A percentile compares a stretch with the other conserved stretches of the same genome.
These are phyloP conservation scores for Ambrosia artemisiifolia DNA, from an alignment of 129 eudicot genomes.

Conservation along the genomic window DNA sequence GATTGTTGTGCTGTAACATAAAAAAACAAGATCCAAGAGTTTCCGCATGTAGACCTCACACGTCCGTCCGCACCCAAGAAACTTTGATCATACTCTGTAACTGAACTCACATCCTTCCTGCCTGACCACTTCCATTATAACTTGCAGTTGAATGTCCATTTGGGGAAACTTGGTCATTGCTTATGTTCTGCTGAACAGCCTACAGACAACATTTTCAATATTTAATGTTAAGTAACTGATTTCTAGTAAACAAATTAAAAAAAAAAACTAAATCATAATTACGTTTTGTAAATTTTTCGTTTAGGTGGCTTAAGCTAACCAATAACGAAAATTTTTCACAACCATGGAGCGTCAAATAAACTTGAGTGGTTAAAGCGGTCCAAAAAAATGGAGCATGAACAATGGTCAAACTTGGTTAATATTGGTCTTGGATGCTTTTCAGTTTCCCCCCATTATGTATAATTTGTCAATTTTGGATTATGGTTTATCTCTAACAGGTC, in stretches of 20 bases:
- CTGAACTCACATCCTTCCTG: slow-evolving; percentile 25
- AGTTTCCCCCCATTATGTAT: too few species aligned
- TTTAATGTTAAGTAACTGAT: neutral
- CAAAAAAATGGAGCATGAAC: neutral
- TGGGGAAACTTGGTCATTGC: slow-evolving; percentile 43
- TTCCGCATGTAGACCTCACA: neutral
- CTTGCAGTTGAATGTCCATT: slow-evolving; percentile 32
- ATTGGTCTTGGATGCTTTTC: neutral
- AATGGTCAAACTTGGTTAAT: neutral
- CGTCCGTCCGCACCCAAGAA: neutral
- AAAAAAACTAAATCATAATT: neutral
- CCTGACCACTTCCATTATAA: slow-evolving; percentile 17
- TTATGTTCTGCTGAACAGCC: slow-evolving; percentile 83
- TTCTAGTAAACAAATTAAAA: neutral
- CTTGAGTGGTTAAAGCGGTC: neutral
- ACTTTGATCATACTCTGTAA: neutral
- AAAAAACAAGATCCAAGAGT: slow-evolving; percentile 8
- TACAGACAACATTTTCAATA: slow-evolving; percentile 2
- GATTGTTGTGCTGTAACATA: slow-evolving; percentile 12
- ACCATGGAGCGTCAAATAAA: too few species aligned
- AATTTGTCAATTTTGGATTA: too few species aligned
- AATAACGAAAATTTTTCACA: neutral
- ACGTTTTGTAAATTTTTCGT: neutral
- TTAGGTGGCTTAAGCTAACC: neutral
- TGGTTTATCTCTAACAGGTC: neutral